Conservation (phyloP, 768 basidiomycete species). For the Pisolithus microcarpus region DNA sequence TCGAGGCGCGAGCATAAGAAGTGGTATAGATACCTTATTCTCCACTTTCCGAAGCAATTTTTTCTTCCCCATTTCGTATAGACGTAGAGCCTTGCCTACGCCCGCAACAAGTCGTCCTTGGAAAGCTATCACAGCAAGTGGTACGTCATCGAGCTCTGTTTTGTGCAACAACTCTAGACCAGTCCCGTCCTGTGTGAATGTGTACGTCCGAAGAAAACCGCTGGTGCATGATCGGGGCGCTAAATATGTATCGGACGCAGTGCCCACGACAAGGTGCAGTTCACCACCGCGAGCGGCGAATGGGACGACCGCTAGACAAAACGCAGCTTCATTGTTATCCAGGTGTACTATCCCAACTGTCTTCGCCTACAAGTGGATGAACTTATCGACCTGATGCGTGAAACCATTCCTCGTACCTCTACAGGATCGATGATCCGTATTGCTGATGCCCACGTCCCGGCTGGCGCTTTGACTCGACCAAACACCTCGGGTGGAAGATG, state of each 20-base stretch:
- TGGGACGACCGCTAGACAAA: constrained; percentile 84
- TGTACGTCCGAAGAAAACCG: constrained; percentile 85
- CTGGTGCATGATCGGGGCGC: constrained; percentile 82
- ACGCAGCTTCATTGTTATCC: constrained; percentile 93
- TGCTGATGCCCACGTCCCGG: constrained; percentile 93
- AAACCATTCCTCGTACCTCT: constrained; percentile 42
- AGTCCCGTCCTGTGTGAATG: constrained; percentile 73
- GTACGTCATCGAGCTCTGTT: constrained; percentile 96
- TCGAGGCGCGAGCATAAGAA: background rate
- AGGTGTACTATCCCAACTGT: constrained; percentile 69
- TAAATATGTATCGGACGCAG: constrained; percentile 79
- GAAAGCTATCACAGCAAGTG: constrained; percentile 81
- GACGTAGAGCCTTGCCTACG: constrained; percentile 83
- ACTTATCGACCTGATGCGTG: background rate
- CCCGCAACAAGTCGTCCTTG: constrained; percentile 90
- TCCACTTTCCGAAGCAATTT: constrained; percentile 94
- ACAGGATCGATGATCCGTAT: constrained; percentile 89
- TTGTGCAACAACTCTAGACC: constrained; percentile 83
- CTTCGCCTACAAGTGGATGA: constrained; percentile 40
- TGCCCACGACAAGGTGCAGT: constrained; percentile 89
- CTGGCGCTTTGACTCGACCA: constrained; percentile 77
- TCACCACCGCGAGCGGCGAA: constrained; percentile 79
- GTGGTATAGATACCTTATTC: constrained; percentile 61
- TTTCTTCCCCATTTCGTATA: constrained; percentile 98
- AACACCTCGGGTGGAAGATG: constrained; percentile 74